These are phyloP conservation scores for Trifolium fragiferum DNA, from an alignment of 306 rosid genomes.

Conservation along the genomic window DNA sequence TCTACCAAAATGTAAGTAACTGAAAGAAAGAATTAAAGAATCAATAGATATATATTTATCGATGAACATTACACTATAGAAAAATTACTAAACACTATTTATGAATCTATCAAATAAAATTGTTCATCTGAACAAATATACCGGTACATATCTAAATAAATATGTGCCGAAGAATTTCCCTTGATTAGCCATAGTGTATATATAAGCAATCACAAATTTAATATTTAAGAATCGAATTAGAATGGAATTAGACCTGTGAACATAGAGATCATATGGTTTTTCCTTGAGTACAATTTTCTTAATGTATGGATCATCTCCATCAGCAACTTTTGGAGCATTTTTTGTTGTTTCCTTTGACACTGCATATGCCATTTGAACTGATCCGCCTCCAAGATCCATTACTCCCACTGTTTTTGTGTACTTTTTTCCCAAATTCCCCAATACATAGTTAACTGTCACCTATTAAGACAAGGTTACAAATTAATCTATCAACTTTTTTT, in stretches of 20 bases:
- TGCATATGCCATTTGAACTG: slow-evolving; percentile 92
- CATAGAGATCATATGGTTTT: slow-evolving; percentile 67
- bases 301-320: slow-evolving; percentile 63
- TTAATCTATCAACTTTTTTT: no score
- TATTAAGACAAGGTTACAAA: slow-evolving; percentile 15
- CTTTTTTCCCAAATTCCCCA: slow-evolving; percentile 64
- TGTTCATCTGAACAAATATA: no score
- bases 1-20: slow-evolving; percentile 69
- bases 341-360: slow-evolving; percentile 63
- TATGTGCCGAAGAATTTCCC: no score
- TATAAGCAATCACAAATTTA: not conserved
- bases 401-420: slow-evolving; percentile 71
- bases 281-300: slow-evolving; percentile 60
- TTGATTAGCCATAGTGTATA: not conserved
- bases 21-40: no score
- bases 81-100: no score
- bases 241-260: slow-evolving; percentile 47
- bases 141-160: no score
- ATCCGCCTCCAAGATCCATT: slow-evolving; percentile 90
- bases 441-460: slow-evolving; percentile 78
- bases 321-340: slow-evolving; percentile 57
- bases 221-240: no score
- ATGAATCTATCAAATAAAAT: no score
- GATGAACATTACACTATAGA: no score
- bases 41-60: no score